A percentile compares a stretch with the other conserved stretches of the same genome.
Evolutionary conservation across 106 monocot genomes (phyloP).

Genomic region (Allium cepa): DNA sequence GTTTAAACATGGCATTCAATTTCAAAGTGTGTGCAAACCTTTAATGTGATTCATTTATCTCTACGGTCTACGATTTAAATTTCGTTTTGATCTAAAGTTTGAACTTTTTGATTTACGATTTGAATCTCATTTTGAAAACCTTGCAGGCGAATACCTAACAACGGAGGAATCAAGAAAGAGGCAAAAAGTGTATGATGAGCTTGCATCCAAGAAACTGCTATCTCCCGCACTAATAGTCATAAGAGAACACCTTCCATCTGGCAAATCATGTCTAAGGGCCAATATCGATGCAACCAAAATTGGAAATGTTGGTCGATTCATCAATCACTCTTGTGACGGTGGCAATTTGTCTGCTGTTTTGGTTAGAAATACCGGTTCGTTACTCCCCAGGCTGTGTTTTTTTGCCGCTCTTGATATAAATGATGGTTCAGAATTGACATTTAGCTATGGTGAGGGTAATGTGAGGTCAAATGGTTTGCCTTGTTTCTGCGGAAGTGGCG

Average conservation of each 20-base stretch:
- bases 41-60: too few species aligned
- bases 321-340: constrained; percentile 92
- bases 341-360: constrained; percentile 60
- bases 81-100: too few species aligned
- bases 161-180: constrained; percentile 61
- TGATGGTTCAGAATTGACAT: constrained; percentile 72
- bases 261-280: constrained; percentile 68
- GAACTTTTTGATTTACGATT: too few species aligned
- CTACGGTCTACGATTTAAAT: too few species aligned
- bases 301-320: constrained; percentile 81
- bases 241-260: constrained; percentile 91
- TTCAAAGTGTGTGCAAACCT: too few species aligned
- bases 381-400: constrained; percentile 83
- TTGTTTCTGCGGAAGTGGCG: constrained; percentile 67
- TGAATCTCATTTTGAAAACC: too few species aligned
- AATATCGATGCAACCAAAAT: constrained; percentile 83
- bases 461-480: constrained; percentile 22
- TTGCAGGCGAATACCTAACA: constrained; percentile 73
- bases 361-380: constrained; percentile 62
- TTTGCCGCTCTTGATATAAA: constrained; percentile 57
- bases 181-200: constrained; percentile 51
- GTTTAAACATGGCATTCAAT: too few species aligned
- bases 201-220: constrained; percentile 17
- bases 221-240: constrained; percentile 74
- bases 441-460: constrained; percentile 59